A percentile compares a stretch with the other conserved stretches of the same genome.
phyloP scores from a whole-genome alignment of 2,329 filamentous ascomycete genomes.

The Cercospora canescens region DNA sequence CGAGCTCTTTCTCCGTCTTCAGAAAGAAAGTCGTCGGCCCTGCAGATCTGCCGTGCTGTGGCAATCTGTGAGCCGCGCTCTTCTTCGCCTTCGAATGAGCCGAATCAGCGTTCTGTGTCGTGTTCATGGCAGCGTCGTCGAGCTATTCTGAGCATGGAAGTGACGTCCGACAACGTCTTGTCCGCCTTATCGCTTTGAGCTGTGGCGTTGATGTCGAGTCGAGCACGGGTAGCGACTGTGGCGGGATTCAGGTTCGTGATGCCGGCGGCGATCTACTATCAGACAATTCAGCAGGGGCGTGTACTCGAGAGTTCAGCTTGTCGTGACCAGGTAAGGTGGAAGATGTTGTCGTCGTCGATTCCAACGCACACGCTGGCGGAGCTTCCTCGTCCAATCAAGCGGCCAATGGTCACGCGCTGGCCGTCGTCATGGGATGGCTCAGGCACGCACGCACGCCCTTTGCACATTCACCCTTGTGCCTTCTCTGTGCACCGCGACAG shows the following conservation, averaged over 20 bases:
- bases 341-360: neutral
- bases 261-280: neutral
- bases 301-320: neutral
- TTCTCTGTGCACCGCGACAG: neutral
- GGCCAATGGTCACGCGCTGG: neutral
- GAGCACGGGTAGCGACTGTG: neutral
- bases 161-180: neutral
- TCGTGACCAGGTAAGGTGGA: neutral
- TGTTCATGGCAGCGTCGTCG: constrained; percentile 1
- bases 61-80: neutral
- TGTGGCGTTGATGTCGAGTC: neutral
- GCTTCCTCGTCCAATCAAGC: neutral
- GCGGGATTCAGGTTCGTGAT: neutral
- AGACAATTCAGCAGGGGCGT: neutral
- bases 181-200: neutral
- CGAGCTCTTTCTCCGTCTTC: constrained; percentile 53
- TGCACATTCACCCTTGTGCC: neutral
- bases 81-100: constrained; percentile 7
- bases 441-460: neutral
- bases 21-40: constrained; percentile 62
- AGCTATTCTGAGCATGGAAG: neutral
- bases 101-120: constrained; percentile 2
- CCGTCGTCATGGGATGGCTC: neutral
- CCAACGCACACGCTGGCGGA: neutral
- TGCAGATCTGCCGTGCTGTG: constrained; percentile 6